phyloP scores from a whole-genome alignment of 352 stramenopile species.

The Hyaloperonospora brassicae region DNA sequence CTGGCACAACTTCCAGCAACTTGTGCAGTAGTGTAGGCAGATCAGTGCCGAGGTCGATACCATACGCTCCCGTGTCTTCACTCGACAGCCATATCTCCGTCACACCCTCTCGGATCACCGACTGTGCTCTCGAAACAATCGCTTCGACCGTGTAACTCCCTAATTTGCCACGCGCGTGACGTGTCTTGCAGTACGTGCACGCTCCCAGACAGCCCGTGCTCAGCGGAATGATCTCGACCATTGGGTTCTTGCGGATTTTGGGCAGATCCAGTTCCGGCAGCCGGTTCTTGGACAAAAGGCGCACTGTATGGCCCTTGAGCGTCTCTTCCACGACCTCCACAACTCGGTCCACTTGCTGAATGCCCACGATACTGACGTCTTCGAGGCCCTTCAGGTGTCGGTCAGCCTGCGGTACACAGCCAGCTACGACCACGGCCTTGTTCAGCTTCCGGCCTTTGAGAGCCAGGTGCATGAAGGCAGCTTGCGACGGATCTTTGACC shows the following conservation, averaged over 20 bases:
- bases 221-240: conserved; percentile 89
- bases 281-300: conserved; percentile 71
- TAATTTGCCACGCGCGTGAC: conserved; percentile 85
- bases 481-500: conserved; percentile 89
- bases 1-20: conserved; percentile 58
- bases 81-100: conserved; percentile 89
- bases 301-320: conserved; percentile 84
- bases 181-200: conserved; percentile 92
- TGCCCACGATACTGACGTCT: conserved; percentile 82
- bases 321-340: conserved; percentile 89
- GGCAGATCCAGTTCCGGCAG: conserved; percentile 84
- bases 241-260: conserved; percentile 89
- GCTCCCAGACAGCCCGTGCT: conserved; percentile 87
- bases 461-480: conserved; percentile 85
- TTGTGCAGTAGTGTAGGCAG: conserved; percentile 57
- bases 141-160: conserved; percentile 79
- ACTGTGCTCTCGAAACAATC: conserved; percentile 61
- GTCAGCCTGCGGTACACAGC: conserved; percentile 88
- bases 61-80: conserved; percentile 90
- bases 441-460: conserved; percentile 63
- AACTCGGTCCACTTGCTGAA: conserved; percentile 88
- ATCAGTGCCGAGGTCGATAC: conserved; percentile 81
- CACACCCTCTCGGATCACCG: conserved; percentile 72
- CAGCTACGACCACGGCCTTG: conserved; percentile 86
- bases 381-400: conserved; percentile 76